A percentile compares a stretch with the other conserved stretches of the same genome.
phyloP scores from a whole-genome alignment of 2,329 filamentous ascomycete species.

The Lachnellula occidentalis region DNA sequence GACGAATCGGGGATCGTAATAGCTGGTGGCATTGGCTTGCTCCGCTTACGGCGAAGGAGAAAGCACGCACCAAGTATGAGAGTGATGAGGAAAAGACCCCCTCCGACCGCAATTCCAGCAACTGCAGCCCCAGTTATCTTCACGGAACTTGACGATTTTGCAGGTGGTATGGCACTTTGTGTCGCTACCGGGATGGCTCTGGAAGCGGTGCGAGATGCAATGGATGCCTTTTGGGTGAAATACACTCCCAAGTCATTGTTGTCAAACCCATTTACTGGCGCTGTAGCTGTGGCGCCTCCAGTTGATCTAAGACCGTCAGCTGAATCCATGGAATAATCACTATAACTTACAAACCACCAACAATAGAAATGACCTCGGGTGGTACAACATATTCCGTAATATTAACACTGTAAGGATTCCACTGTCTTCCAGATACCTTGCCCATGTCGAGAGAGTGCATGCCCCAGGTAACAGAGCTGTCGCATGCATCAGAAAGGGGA shows the following conservation, averaged over 20 bases:
- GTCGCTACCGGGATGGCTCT: constrained; percentile 26
- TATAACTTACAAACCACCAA: constrained; percentile 40
- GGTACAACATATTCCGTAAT: constrained; percentile 50
- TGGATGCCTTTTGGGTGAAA: constrained; percentile 45
- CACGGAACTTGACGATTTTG: not conserved
- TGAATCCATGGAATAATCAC: not conserved
- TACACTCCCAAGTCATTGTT: constrained; percentile 47
- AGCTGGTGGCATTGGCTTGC: not conserved
- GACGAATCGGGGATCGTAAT: not conserved
- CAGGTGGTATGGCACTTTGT: constrained; percentile 25
- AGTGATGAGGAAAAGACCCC: constrained; percentile 28
- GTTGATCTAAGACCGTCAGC: constrained; percentile 28
- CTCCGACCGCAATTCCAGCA: constrained; percentile 39
- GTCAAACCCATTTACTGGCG: constrained; percentile 45
- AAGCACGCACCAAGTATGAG: constrained; percentile 28
- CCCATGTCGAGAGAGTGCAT: constrained; percentile 52
- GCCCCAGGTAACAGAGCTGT: constrained; percentile 47
- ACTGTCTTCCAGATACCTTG: constrained; percentile 42
- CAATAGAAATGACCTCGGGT: constrained; percentile 40
- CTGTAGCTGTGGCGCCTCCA: constrained; percentile 49
- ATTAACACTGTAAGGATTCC: constrained; percentile 46
- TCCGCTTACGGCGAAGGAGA: constrained; percentile 27
- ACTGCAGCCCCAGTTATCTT: constrained; percentile 36
- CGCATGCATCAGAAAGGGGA: constrained; percentile 43
- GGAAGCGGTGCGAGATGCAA: constrained; percentile 45